Percentiles rank a stretch among this genome's conserved stretches.
phyloP scores from a whole-genome alignment of 1,284 basidiomycete species.

The Marasmius fiardii region DNA sequence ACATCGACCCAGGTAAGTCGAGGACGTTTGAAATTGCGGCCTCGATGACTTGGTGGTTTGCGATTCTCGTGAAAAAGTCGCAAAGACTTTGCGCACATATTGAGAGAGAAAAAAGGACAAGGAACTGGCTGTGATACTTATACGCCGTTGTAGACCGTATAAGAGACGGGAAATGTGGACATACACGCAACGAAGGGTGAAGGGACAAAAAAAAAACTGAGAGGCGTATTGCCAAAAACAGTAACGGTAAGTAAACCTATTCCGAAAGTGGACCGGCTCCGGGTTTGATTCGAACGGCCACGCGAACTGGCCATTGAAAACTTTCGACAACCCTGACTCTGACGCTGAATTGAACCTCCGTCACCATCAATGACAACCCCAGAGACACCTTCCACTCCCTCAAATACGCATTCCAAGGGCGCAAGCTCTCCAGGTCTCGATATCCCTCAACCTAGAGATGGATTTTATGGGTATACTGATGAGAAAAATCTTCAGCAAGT shows the following conservation, averaged over 20 bases:
- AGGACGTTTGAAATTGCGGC: constrained; percentile 5
- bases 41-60: neutral
- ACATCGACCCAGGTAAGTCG: constrained; percentile 29
- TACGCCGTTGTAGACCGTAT: neutral
- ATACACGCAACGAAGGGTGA: neutral
- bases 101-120: neutral
- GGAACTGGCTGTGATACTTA: no score
- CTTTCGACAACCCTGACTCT: no score
- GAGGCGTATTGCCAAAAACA: no score
- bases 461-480: constrained; percentile 73
- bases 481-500: constrained; percentile 74
- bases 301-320: no score
- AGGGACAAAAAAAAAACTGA: neutral
- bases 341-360: no score
- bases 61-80: neutral
- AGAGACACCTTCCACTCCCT: neutral
- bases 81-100: neutral
- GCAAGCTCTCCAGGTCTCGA: constrained; percentile 24
- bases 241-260: no score
- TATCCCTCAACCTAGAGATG: constrained; percentile 60
- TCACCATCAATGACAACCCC: no score
- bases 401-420: neutral
- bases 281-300: no score
- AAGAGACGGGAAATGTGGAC: neutral
- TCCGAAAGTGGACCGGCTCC: no score